Base-by-base conservation (phyloP, 2,329 filamentous ascomycete genomes). In the Colletotrichum limetticola region DNA sequence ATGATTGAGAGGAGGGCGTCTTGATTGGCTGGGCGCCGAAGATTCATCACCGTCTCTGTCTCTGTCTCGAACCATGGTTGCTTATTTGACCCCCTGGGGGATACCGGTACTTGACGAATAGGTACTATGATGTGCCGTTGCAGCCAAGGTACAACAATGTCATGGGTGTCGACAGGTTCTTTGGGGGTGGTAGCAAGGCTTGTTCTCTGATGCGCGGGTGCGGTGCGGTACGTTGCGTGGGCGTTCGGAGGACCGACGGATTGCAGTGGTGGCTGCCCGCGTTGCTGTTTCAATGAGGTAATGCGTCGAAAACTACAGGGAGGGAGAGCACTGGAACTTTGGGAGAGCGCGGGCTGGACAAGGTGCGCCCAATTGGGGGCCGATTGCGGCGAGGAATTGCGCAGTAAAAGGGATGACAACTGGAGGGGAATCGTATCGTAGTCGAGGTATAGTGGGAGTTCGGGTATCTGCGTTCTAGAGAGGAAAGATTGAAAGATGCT, bases 21-120 rank as follows among this genome's bases (percentile, higher is more conserved):
- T 89, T 89, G 87, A 89, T 89, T 89, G 87, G 87, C 83, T 82
- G 79, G 81, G 80, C 76, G 83, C 80, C 76, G 85, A 83, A 81
- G 84, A 81, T 82, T 85, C 86, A 80, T 87, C 84, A 77, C 78
- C 79, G 77, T 88, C 85, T 80, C 81, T 83, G 79, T 49, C 42
- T 49, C n/a, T 30, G 60, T 86, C 85, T 78, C 81, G 82, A 78
- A 82, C 79, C 85, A 83, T 81, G 76, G 65, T 76, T 80, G 80
- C 75, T 76, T 74, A 66, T 74, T 74, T 58, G 57, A 9, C 52
- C 52, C 57, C 58, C 55, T 6, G 9, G 16, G 24, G 30, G n/a
- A 63, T 49, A 35, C 32, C 32, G 32, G 32, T 35, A 57, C 46
- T 28, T 22, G 30, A n/a, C 32, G 57, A 26, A 57, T 64, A 55